A percentile compares a stretch with the other conserved stretches of the same genome.
Evolutionary conservation across 345 rosid species (phyloP).

Genomic region (Eucalyptus cloeziana): DNA sequence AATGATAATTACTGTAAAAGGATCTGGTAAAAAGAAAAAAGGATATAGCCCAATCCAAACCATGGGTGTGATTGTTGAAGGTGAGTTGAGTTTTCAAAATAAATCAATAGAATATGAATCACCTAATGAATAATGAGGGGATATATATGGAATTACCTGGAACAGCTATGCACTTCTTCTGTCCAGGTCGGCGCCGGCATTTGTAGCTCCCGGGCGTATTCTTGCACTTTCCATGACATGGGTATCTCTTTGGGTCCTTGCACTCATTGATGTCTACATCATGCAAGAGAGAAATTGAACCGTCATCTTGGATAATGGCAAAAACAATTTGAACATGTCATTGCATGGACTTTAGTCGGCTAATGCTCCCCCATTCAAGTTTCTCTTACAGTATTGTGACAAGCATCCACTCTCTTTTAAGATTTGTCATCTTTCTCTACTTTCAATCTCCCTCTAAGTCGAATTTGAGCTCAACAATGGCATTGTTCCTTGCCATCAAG

Average conservation of each 20-base stretch:
- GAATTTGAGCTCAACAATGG: neutral
- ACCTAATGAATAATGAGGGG: neutral
- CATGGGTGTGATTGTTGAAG: neutral
- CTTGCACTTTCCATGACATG: neutral
- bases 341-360: accelerated
- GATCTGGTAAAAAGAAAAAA: accelerated
- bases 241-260: accelerated
- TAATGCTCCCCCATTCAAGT: accelerated
- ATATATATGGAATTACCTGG: neutral
- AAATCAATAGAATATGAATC: neutral
- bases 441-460: accelerated
- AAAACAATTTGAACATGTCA: neutral
- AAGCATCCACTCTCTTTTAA: neutral
- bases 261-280: neutral
- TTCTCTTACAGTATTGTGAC: accelerated
- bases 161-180: neutral
- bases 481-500: neutral
- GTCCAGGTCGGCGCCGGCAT: neutral
- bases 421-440: accelerated
- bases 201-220: neutral
- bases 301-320: accelerated
- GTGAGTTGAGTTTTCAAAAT: neutral
- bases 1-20: no score
- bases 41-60: neutral
- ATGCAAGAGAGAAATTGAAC: neutral